Percentiles rank a stretch among this genome's conserved stretches.
Conservation (phyloP, 306 rosid genomes). For the Lablab purpureus region DNA sequence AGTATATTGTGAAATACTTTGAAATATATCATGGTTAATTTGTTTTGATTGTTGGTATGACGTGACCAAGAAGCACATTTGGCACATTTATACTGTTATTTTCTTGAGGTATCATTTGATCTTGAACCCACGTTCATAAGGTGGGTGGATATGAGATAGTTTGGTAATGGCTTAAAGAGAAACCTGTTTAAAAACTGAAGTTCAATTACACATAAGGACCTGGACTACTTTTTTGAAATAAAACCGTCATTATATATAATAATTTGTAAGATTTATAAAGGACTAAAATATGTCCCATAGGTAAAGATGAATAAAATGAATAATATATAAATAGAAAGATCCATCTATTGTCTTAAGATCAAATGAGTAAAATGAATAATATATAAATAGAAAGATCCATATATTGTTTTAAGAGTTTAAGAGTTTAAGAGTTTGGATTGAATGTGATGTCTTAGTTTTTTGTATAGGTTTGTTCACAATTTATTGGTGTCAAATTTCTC, state of each 20-base stretch:
- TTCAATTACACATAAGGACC: neutral
- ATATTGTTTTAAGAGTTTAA: no score
- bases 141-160: slow-evolving; percentile 8
- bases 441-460: no score
- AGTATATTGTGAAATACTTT: slow-evolving; percentile 14
- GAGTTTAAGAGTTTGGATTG: no score
- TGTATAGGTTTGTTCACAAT: no score
- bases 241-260: neutral
- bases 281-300: neutral
- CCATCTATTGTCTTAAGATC: no score
- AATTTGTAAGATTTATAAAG: neutral
- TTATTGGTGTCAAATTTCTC: no score
- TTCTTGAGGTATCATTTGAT: slow-evolving; percentile 18
- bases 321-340: no score
- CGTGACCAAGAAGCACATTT: slow-evolving; percentile 30
- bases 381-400: no score
- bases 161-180: slow-evolving; percentile 1
- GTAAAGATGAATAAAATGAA: no score
- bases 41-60: slow-evolving; percentile 22
- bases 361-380: no score
- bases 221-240: slow-evolving; percentile 1
- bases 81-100: slow-evolving; percentile 14
- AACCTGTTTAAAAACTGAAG: slow-evolving; percentile 5
- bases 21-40: slow-evolving; percentile 26
- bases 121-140: slow-evolving; percentile 28